phyloP scores from a whole-genome alignment of 768 basidiomycete species.

The Fomitopsis serialis region DNA sequence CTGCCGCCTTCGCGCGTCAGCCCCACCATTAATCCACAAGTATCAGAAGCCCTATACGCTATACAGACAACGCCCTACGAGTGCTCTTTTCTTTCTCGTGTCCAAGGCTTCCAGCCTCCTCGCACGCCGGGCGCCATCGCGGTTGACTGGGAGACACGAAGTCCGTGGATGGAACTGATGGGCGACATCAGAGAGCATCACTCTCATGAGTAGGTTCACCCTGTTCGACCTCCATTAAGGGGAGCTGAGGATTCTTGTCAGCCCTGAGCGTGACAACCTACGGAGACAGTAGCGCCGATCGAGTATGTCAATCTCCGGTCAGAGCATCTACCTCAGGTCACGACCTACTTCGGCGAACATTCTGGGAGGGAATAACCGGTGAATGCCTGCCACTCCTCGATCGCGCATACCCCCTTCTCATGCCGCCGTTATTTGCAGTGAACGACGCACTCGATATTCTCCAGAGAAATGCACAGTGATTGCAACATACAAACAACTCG shows the following conservation, averaged over 20 bases:
- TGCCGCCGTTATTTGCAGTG: conserved; percentile 36
- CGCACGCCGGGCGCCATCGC: conserved; percentile 39
- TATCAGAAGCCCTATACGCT: conserved; percentile 46
- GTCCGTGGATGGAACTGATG: conserved; percentile 78
- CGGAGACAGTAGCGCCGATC: conserved; percentile 47
- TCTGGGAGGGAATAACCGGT: conserved; percentile 81
- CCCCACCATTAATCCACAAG: conserved; percentile 22
- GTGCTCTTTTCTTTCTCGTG: conserved; percentile 60
- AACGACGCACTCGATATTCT: conserved; percentile 61
- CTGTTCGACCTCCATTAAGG: neutral
- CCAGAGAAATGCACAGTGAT: conserved; percentile 76
- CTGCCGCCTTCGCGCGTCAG: conserved; percentile 24
- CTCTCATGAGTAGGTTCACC: conserved; percentile 50
- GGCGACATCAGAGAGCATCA: conserved; percentile 65
- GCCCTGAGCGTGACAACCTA: conserved; percentile 46
- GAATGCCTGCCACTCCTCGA: conserved; percentile 7
- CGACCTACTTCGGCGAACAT: conserved; percentile 57
- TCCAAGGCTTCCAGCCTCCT: conserved; percentile 37
- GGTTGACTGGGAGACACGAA: conserved; percentile 65
- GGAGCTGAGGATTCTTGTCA: conserved; percentile 19
- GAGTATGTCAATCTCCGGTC: conserved; percentile 55
- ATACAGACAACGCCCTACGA: conserved; percentile 63
- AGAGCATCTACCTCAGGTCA: conserved; percentile 67
- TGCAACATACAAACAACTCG: conserved; percentile 62
- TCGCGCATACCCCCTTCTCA: neutral